Base-by-base conservation (phyloP, 192 early-diverging fungal species). In the Coemansia sp. region DNA sequence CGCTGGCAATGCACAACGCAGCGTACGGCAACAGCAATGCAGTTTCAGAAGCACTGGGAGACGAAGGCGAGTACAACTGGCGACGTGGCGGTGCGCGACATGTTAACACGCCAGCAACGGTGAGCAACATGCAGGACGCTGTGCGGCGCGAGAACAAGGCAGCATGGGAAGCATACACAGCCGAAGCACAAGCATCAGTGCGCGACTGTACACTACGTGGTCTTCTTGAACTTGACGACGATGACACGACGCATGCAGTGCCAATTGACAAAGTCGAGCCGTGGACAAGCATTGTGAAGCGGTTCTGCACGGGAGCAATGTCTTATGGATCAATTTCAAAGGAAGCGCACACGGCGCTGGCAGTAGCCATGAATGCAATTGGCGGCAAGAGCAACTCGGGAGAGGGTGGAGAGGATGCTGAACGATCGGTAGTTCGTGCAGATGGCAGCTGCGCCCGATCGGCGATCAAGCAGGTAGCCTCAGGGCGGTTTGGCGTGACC, bases 321-420 rank as follows among this genome's bases (percentile, higher is more conserved):
- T 94, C 92, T 21, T 98, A 97, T 66, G 97, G 97, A 28, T 96
- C 94, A 19, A 97, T 98, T 66, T 96, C 94, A 3, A 87, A 85
- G 67, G 97, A 98, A 68, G 85, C 97, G 28, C 97, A 98, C 70
- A 90, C 90, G 34, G 82, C 97, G 15, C 74, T 98, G 22, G 95
- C 95, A 2, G 67, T 90, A 61, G 97, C 97, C 15, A 97, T 98
- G 97, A 98, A 98, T 84, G 68, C 80, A 50, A 76, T 98, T 7
- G 94, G 94, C 62, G 97, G 97, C 59, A 98, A 98, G 84, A 93
- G 91, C 74, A 98, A 97, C 84, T 97, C 95, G 61, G 97, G 97
- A 51, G 97, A 98, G 78, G 97, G 97, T 61, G 97, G 97, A 64
- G 97, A 98, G 75, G 93, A 98, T 62, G 89, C 93, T 14, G 81